Evolutionary conservation across 1,284 basidiomycete genomes (phyloP).

Genomic region (Puccinia coronata): DNA sequence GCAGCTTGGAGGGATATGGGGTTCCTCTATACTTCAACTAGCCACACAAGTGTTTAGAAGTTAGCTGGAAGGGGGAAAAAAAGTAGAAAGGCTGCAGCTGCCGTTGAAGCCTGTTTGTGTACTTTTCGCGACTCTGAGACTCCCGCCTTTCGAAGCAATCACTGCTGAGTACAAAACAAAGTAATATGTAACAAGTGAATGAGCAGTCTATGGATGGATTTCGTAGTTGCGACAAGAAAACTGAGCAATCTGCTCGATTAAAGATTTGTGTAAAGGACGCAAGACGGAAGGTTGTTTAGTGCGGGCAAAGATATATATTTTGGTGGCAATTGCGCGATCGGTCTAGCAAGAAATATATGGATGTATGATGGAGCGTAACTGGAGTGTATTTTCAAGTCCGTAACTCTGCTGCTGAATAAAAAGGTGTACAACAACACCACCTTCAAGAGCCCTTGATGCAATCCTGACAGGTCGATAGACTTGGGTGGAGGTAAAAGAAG

Average conservation of each 20-base stretch:
- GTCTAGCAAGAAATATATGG: not conserved
- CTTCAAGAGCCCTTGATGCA: not conserved
- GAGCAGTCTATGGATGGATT: slow-evolving; percentile 15
- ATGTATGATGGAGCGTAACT: slow-evolving; percentile 4
- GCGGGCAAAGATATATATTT: not conserved
- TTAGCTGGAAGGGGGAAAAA: not conserved
- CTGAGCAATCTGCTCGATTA: slow-evolving; percentile 17
- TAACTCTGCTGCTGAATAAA: slow-evolving; percentile 11
- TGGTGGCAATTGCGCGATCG: not conserved
- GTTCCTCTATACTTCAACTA: slow-evolving; percentile 21
- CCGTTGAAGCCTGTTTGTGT: slow-evolving; percentile 14
- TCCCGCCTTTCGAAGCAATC: not conserved
- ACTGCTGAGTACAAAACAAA: not conserved
- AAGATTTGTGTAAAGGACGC: not conserved
- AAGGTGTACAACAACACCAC: not conserved
- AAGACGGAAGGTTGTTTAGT: not conserved
- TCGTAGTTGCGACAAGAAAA: not conserved
- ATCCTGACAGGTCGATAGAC: not conserved
- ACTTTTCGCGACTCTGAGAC: not conserved
- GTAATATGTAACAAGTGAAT: not conserved
- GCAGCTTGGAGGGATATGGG: slow-evolving; percentile 21
- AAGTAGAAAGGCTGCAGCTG: not conserved
- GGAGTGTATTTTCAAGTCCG: not conserved
- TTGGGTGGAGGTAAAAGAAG: not conserved
- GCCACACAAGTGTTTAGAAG: slow-evolving; percentile 19